These are phyloP conservation scores for Solanum boliviense DNA, from an alignment of 257 asterid genomes.

Conservation along the genomic window DNA sequence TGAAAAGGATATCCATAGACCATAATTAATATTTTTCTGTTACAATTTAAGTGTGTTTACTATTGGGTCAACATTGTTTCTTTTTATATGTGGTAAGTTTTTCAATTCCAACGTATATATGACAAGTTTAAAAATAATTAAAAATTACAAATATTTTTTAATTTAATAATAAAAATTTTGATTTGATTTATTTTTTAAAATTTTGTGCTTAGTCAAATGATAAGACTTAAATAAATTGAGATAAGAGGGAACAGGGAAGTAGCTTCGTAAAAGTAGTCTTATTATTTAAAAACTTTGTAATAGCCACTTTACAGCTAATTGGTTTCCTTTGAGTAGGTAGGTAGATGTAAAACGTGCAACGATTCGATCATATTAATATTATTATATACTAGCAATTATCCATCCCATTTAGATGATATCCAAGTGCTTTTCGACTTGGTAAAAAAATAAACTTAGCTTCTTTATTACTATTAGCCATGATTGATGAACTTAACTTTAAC, in stretches of 20 bases:
- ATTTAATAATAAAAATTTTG: too few species aligned
- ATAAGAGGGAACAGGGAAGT: not conserved
- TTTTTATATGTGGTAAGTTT: not conserved
- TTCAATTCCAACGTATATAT: not conserved
- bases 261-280: too few species aligned
- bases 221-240: not conserved
- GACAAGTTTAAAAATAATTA: too few species aligned
- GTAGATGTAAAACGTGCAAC: not conserved
- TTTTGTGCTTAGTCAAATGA: too few species aligned
- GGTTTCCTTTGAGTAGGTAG: not conserved
- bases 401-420: not conserved
- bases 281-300: too few species aligned
- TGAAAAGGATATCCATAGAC: not conserved
- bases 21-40: not conserved
- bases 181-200: too few species aligned
- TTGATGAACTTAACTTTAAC: not conserved
- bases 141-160: too few species aligned
- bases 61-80: not conserved
- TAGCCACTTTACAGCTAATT: not conserved
- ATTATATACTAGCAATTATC: not conserved
- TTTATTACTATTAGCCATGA: not conserved
- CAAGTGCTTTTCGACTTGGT: not conserved
- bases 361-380: not conserved
- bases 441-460: not conserved
- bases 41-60: not conserved